Conservation (phyloP, 768 basidiomycete genomes). For the Boletus fagicola region DNA sequence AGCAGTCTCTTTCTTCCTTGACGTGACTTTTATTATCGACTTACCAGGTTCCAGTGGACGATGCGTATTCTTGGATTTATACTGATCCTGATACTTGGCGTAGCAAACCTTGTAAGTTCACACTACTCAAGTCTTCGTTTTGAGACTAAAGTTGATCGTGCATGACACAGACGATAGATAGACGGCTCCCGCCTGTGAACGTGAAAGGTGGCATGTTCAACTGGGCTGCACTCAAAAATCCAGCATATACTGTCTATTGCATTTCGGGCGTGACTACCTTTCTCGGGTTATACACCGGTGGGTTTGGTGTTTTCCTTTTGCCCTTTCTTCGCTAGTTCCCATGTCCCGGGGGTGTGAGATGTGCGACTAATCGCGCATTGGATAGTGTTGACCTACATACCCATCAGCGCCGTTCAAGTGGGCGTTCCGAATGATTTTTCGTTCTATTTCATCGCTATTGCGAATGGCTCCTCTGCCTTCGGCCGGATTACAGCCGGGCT, state of each 20-base stretch:
- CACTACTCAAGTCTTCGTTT: not conserved
- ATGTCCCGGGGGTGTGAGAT: not conserved
- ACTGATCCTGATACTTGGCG: slow-evolving; percentile 47
- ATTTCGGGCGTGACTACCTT: slow-evolving; percentile 54
- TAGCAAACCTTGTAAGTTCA: slow-evolving; percentile 50
- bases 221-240: slow-evolving; percentile 44
- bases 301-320: slow-evolving; percentile 11
- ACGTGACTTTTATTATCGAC: not conserved
- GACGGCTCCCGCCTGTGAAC: slow-evolving; percentile 54
- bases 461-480: slow-evolving; percentile 62
- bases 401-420: slow-evolving; percentile 49
- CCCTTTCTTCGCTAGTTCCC: not conserved
- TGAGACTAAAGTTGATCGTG: not conserved
- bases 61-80: slow-evolving; percentile 70
- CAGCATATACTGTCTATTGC: slow-evolving; percentile 55
- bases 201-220: slow-evolving; percentile 59
- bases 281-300: slow-evolving; percentile 69
- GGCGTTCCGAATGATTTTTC: slow-evolving; percentile 51
- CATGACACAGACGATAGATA: slow-evolving; percentile 30
- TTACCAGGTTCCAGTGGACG: slow-evolving; percentile 70
- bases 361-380: not conserved
- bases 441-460: slow-evolving; percentile 66
- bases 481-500: slow-evolving; percentile 58
- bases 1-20: not conserved
- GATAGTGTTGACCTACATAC: slow-evolving; percentile 66